phyloP scores from a whole-genome alignment of 495 filamentous ascomycete genomes.

The Trichoderma reesei region DNA sequence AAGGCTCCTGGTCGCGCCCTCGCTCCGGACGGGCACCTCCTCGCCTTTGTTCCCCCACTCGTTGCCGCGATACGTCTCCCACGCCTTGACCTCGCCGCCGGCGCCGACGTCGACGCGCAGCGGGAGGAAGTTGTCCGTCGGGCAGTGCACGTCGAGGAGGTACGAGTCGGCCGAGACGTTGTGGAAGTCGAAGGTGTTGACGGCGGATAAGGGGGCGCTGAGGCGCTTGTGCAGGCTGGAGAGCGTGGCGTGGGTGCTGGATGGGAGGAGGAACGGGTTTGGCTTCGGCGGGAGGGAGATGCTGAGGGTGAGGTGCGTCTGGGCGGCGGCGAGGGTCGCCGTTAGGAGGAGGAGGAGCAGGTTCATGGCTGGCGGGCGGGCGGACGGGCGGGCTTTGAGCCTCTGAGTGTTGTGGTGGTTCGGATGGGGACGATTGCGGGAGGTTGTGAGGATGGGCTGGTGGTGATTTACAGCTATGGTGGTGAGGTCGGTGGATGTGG shows the following conservation, averaged over 20 bases:
- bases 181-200: conserved; percentile 62
- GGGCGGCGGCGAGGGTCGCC: neutral
- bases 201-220: conserved; percentile 50
- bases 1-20: conserved; percentile 26
- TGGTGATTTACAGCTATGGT: neutral
- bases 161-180: conserved; percentile 62
- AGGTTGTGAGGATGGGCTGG: too few relatives aligned
- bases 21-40: conserved; percentile 32
- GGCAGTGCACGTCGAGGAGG: conserved; percentile 65
- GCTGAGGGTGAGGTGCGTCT: neutral
- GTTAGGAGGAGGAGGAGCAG: neutral
- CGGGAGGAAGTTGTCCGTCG: conserved; percentile 63
- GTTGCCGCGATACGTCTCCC: conserved; percentile 83
- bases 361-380: too few relatives aligned
- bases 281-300: conserved; percentile 17
- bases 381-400: too few relatives aligned
- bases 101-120: conserved; percentile 64
- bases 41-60: conserved; percentile 76
- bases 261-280: conserved; percentile 47
- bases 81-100: conserved; percentile 48
- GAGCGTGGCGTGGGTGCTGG: conserved; percentile 67
- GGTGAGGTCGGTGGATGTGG: neutral
- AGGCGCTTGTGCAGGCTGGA: conserved; percentile 38
- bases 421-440: neutral
- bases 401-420: neutral